Evolutionary conservation across 2,329 filamentous ascomycete species (phyloP).

Genomic region (Rhynchosporium graminicola): DNA sequence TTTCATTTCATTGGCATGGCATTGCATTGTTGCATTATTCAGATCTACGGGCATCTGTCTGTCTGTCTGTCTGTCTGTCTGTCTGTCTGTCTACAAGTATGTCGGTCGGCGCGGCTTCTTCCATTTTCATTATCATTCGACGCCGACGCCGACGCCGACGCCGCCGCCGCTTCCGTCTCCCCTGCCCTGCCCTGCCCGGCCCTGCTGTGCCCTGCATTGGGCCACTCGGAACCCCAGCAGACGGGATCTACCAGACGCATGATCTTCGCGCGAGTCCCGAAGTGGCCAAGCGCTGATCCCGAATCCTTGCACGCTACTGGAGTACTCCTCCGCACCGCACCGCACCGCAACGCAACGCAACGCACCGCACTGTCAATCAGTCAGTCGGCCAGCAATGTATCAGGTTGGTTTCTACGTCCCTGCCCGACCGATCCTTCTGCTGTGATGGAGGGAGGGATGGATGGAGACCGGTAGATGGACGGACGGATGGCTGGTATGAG

Average conservation of each 20-base stretch:
- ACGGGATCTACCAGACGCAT: background rate
- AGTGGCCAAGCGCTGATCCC: background rate
- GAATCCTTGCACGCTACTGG: background rate
- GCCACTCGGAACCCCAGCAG: background rate
- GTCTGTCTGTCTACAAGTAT: too few species aligned
- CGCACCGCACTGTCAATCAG: background rate
- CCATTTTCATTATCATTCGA: background rate
- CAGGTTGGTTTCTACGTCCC: slow-evolving; percentile 18
- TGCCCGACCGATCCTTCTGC: background rate
- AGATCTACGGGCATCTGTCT: too few species aligned
- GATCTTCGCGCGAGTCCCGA: background rate
- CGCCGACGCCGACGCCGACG: background rate
- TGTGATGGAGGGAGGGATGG: background rate
- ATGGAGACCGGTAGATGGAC: too few species aligned
- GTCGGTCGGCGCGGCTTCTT: too few species aligned
- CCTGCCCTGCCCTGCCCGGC: background rate
- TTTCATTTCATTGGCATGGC: background rate
- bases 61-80: too few species aligned
- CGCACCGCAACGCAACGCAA: too few species aligned
- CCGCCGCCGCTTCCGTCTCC: background rate
- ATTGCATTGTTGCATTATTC: too few species aligned
- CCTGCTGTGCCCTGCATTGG: too few species aligned
- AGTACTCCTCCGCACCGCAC: too few species aligned
- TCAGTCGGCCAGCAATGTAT: slow-evolving; percentile 15
- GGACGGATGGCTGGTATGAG: too few species aligned